Conservation (phyloP, 139 green algal genomes). For the Picochlorum sp. region DNA sequence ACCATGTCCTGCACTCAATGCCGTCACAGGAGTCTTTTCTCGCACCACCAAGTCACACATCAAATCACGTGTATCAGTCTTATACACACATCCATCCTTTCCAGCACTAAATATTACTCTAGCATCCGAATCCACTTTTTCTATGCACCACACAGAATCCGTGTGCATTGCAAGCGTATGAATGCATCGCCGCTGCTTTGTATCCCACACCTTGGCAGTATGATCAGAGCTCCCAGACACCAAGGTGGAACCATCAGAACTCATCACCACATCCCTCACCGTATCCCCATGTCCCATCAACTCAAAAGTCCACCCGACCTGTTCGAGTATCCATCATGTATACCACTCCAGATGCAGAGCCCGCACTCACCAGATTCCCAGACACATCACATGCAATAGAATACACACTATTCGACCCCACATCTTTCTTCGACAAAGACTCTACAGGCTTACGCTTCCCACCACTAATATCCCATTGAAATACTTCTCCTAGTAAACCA, state of each 20-base stretch:
- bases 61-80: conserved; percentile 52
- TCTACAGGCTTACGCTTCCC: neutral
- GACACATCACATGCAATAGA: conserved; percentile 53
- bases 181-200: conserved; percentile 74
- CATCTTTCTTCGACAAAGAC: neutral
- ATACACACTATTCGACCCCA: conserved; percentile 55
- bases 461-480: conserved; percentile 32
- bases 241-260: conserved; percentile 50
- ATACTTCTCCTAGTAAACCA: conserved; percentile 34
- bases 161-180: conserved; percentile 65
- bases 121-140: conserved; percentile 28
- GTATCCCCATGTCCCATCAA: conserved; percentile 77
- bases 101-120: conserved; percentile 63
- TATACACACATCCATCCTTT: conserved; percentile 63
- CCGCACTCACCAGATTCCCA: conserved; percentile 59
- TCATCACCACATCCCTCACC: conserved; percentile 43
- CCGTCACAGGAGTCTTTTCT: conserved; percentile 52
- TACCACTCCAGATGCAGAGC: conserved; percentile 52
- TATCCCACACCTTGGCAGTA: conserved; percentile 84
- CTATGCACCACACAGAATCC: conserved; percentile 80
- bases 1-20: conserved; percentile 27
- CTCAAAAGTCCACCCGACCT: conserved; percentile 49
- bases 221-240: conserved; percentile 70
- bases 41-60: conserved; percentile 62
- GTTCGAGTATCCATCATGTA: conserved; percentile 64